Conservation (phyloP, 805 yeast species). For the Ogataea pini region DNA sequence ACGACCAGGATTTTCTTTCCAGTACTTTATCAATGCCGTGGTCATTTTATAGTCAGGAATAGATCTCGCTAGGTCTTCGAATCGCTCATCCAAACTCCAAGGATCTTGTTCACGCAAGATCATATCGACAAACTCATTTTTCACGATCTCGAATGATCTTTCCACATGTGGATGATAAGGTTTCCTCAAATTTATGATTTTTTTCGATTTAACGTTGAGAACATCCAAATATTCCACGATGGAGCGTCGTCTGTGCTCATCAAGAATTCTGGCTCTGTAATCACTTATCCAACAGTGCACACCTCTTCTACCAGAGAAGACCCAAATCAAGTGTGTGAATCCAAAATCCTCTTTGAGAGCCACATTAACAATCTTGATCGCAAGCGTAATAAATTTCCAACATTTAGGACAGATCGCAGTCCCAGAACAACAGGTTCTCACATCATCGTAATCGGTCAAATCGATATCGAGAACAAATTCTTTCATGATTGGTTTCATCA, state of each 20-base stretch:
- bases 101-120: slow-evolving; percentile 85
- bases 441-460: slow-evolving; percentile 93
- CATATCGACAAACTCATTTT: slow-evolving; percentile 60
- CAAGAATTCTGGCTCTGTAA: slow-evolving; percentile 69
- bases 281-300: slow-evolving; percentile 99
- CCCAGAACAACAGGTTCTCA: slow-evolving; percentile 89
- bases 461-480: slow-evolving; percentile 96
- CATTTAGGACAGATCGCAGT: slow-evolving; percentile 85
- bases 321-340: slow-evolving; percentile 85
- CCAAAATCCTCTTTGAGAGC: slow-evolving; percentile 89
- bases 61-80: slow-evolving; percentile 58
- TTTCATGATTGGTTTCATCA: slow-evolving; percentile 78
- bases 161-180: slow-evolving; percentile 90
- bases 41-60: slow-evolving; percentile 62
- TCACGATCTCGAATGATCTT: slow-evolving; percentile 69
- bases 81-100: slow-evolving; percentile 61
- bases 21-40: slow-evolving; percentile 52
- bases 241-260: slow-evolving; percentile 73
- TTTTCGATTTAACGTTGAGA: slow-evolving; percentile 53
- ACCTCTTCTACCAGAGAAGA: slow-evolving; percentile 97
- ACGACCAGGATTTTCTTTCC: slow-evolving; percentile 56
- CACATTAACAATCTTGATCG: slow-evolving; percentile 69
- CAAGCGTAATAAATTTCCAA: slow-evolving; percentile 90
- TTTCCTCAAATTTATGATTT: slow-evolving; percentile 54
- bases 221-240: slow-evolving; percentile 85